Base-by-base conservation (phyloP, 768 basidiomycete species). In the Steccherinum ochraceum region DNA sequence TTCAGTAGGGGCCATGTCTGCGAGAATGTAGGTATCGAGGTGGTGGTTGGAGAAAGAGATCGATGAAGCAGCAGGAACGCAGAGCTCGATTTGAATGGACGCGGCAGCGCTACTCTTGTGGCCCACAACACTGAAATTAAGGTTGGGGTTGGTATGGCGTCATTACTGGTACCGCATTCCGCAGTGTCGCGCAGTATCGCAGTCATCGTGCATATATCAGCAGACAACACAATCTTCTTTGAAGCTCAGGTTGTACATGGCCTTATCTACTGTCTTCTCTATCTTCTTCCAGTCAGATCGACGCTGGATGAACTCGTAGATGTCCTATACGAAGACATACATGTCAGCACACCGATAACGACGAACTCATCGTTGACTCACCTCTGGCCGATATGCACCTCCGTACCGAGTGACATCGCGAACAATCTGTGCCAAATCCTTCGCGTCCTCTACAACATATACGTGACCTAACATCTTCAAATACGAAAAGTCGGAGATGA, bases 231-330 rank as follows among this genome's bases (percentile, higher is more conserved):
- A 96, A 63, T 96, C 93, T 64, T 96, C 93, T 62, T 89, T 93
- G 62, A 95, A 90, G 64, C 86, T 89, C 46, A 93, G 67, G 67
- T 88, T 92, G 69, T 93, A 93, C 90, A 93, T 93, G 45, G 90
- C 83, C 72, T 92, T 91, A 71, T 93, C 91, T 46, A 98, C 96
- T 23, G 81, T 84, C 69, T 92, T 95, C 66, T 98, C 94, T 53
- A 98, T 98, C 72, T 90, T 94, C 72, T 96, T 95, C 95, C 95
- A 98, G 65, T 99, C 95, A 5, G 90, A 88, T 26, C 94, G 78
- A 19, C 94, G 75, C 63, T 93, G 91, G 60, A 97, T 89, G 60
- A 97, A 95, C 66, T 98, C 95, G 64, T 97, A 97, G 46, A 97
- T 77, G 63, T 97, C 95, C 81, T 86, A 52, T 18, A 43, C 19